A percentile compares a stretch with the other conserved stretches of the same genome.
Evolutionary conservation across 768 basidiomycete species (phyloP).

Genomic region (Guyanaporus albipodus): DNA sequence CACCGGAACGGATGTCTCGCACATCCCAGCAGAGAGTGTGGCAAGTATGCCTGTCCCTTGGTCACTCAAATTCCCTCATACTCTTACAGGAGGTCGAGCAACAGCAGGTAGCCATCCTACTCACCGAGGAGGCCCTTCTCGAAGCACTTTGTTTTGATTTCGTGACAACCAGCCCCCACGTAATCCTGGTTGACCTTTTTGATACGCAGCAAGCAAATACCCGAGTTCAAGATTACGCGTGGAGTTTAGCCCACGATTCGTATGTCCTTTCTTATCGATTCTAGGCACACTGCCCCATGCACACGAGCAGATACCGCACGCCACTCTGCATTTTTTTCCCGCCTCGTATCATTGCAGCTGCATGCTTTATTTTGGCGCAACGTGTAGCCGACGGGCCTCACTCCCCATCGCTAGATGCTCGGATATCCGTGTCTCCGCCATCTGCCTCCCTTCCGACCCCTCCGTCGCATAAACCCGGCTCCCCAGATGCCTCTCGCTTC

Average conservation of each 20-base stretch:
- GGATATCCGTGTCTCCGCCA: slow-evolving; percentile 67
- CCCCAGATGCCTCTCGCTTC: slow-evolving; percentile 65
- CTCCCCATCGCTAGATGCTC: slow-evolving; percentile 68
- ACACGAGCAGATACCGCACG: slow-evolving; percentile 60
- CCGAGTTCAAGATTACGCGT: slow-evolving; percentile 67
- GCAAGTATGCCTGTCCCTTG: slow-evolving; percentile 36
- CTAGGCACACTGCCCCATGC: slow-evolving; percentile 5
- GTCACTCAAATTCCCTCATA: not conserved
- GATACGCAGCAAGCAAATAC: slow-evolving; percentile 46
- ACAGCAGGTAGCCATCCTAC: slow-evolving; percentile 62
- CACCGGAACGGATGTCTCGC: slow-evolving; percentile 47
- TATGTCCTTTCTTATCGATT: slow-evolving; percentile 34
- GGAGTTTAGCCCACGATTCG: slow-evolving; percentile 90
- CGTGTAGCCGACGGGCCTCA: slow-evolving; percentile 68
- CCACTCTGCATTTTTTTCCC: slow-evolving; percentile 71
- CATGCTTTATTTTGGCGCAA: slow-evolving; percentile 76
- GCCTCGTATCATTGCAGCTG: slow-evolving; percentile 67
- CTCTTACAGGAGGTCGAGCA: slow-evolving; percentile 65
- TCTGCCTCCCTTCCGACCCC: slow-evolving; percentile 78
- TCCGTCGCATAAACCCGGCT: slow-evolving; percentile 69
- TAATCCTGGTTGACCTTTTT: slow-evolving; percentile 69
- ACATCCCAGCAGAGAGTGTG: slow-evolving; percentile 61
- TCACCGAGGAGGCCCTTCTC: slow-evolving; percentile 73
- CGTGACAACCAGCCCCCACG: slow-evolving; percentile 72
- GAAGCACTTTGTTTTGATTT: slow-evolving; percentile 88